Percentiles rank a stretch among this genome's conserved stretches.
Evolutionary conservation across 306 rosid genomes (phyloP).

Genomic region (Ochetophila trinervis): DNA sequence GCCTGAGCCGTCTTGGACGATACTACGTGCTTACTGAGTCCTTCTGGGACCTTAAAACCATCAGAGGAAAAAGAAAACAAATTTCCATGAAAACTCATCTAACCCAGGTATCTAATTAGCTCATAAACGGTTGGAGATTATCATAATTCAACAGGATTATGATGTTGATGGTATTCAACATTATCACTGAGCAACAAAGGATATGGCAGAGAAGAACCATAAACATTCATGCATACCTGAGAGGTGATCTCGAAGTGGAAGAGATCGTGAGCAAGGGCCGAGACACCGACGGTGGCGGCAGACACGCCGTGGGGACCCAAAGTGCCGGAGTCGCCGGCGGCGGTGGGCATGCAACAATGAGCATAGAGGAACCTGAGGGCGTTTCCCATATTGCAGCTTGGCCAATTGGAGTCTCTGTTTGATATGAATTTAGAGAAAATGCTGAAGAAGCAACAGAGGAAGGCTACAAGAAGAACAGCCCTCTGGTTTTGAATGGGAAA

Average conservation of each 20-base stretch:
- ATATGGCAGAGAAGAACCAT: background rate
- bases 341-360: slow-evolving; percentile 46
- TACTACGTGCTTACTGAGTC: slow-evolving; percentile 64
- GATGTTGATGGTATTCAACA: background rate
- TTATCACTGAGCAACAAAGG: background rate
- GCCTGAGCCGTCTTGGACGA: slow-evolving; percentile 91
- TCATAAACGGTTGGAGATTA: background rate
- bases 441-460: background rate
- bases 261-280: slow-evolving; percentile 74
- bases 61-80: background rate
- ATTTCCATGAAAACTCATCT: slow-evolving; percentile 3
- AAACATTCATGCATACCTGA: slow-evolving; percentile 48
- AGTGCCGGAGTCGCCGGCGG: slow-evolving; percentile 40
- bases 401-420: background rate
- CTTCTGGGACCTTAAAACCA: slow-evolving; percentile 69
- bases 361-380: slow-evolving; percentile 49
- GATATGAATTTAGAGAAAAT: slow-evolving; percentile 1
- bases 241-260: slow-evolving; percentile 72
- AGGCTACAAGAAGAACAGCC: background rate
- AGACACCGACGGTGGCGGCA: slow-evolving; percentile 55
- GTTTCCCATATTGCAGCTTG: slow-evolving; percentile 50
- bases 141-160: no score
- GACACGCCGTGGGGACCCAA: slow-evolving; percentile 54
- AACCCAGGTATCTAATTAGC: background rate
- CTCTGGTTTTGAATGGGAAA: background rate